A percentile compares a stretch with the other conserved stretches of the same genome.
Evolutionary conservation across 108 stramenopile species (phyloP).

Genomic region (Phaeodactylum tricornutum): DNA sequence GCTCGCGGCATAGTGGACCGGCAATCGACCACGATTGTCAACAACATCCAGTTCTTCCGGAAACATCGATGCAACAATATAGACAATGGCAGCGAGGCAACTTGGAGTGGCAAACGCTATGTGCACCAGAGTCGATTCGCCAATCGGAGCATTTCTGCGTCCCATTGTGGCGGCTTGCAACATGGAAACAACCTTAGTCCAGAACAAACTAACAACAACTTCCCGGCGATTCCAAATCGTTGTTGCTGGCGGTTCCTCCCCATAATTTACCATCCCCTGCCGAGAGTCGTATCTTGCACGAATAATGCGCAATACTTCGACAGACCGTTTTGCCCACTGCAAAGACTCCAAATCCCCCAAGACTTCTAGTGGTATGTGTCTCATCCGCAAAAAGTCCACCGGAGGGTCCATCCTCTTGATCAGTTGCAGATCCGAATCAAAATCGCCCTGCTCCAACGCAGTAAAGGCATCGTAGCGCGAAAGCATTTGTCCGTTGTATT

Average conservation of each 20-base stretch:
- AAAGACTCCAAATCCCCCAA: conserved; percentile 26
- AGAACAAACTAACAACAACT: conserved; percentile 30
- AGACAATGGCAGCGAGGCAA: conserved; percentile 45
- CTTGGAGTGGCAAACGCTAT: conserved; percentile 35
- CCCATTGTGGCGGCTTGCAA: conserved; percentile 17
- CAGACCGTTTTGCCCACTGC: conserved; percentile 25
- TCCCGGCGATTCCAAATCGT: conserved; percentile 21
- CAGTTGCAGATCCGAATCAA: conserved; percentile 30
- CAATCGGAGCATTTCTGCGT: conserved; percentile 1
- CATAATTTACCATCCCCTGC: conserved; percentile 8
- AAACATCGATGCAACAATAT: conserved; percentile 35
- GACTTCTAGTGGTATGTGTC: conserved; percentile 57
- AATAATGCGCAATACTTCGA: conserved; percentile 25
- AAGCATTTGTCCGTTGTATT: background rate
- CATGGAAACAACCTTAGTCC: conserved; percentile 44
- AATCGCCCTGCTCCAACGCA: conserved; percentile 38
- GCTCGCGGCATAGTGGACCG: conserved; percentile 50
- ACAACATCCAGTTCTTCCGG: conserved; percentile 31
- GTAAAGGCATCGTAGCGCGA: conserved; percentile 31
- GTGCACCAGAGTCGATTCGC: conserved; percentile 27
- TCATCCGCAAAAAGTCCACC: conserved; percentile 68
- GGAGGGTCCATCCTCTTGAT: conserved; percentile 50
- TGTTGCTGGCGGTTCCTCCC: conserved; percentile 7
- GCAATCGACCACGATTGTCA: conserved; percentile 37
- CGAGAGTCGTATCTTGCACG: conserved; percentile 24